A percentile compares a stretch with the other conserved stretches of the same genome.
Conservation (phyloP, 495 filamentous ascomycete species). For the Penicillium fimorum region DNA sequence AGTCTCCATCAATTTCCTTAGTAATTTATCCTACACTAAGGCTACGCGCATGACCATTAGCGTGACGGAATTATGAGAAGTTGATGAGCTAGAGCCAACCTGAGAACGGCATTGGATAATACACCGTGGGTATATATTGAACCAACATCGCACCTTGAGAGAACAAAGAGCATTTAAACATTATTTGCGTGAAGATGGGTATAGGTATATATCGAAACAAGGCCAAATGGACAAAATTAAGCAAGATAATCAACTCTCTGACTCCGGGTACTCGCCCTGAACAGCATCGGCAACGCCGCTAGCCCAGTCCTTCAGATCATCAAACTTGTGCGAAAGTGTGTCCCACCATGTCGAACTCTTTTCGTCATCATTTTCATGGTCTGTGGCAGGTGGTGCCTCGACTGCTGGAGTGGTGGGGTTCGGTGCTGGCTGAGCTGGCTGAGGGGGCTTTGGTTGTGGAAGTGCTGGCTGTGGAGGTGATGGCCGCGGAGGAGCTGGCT, state of each 20-base stretch:
- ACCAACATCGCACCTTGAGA: not conserved
- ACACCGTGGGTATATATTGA: not conserved
- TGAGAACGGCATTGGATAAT: too few relatives aligned
- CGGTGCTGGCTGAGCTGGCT: conserved; percentile 4
- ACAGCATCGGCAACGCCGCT: conserved; percentile 33
- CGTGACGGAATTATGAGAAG: not conserved
- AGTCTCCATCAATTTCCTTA: too few relatives aligned
- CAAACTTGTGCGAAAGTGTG: conserved; percentile 33
- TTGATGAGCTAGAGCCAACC: too few relatives aligned
- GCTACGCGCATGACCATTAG: not conserved
- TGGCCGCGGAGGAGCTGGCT: conserved; percentile 3
- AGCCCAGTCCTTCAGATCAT: conserved; percentile 41
- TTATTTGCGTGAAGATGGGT: conserved; percentile 1
- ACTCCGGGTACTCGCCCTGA: conserved; percentile 34
- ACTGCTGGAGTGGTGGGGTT: conserved; percentile 20
- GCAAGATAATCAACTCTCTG: not conserved
- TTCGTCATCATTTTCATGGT: conserved; percentile 26
- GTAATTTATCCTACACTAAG: too few relatives aligned
- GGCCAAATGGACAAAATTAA: not conserved
- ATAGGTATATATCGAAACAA: conserved; percentile 7
- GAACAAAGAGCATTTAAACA: not conserved
- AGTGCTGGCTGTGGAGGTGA: conserved; percentile 3
- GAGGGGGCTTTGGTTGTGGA: conserved; percentile 3
- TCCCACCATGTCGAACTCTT: conserved; percentile 36
- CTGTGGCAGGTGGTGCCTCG: conserved; percentile 19